phyloP scores from a whole-genome alignment of 2,329 filamentous ascomycete genomes.

The Fusarium tuaranense region DNA sequence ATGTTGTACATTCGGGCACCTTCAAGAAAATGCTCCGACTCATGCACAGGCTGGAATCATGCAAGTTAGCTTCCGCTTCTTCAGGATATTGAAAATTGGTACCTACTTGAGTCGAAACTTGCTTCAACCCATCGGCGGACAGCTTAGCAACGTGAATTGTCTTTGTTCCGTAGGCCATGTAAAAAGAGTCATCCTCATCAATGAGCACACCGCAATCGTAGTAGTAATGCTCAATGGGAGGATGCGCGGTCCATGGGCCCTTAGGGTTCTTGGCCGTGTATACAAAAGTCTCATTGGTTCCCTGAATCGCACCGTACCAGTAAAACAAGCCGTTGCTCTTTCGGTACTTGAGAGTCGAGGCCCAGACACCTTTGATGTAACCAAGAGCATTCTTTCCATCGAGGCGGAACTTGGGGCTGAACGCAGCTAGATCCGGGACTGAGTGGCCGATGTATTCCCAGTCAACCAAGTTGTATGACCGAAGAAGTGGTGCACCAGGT shows the following conservation, averaged over 20 bases:
- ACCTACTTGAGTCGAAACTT: slow-evolving; percentile 59
- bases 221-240: slow-evolving; percentile 63
- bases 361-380: slow-evolving; percentile 68
- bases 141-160: slow-evolving; percentile 64
- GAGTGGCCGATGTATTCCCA: slow-evolving; percentile 61
- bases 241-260: slow-evolving; percentile 56
- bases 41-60: not conserved
- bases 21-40: slow-evolving; percentile 52
- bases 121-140: slow-evolving; percentile 57
- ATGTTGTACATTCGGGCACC: slow-evolving; percentile 67
- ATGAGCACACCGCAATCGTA: slow-evolving; percentile 69
- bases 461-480: slow-evolving; percentile 66
- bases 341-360: slow-evolving; percentile 49
- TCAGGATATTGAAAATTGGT: accelerated
- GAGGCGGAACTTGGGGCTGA: slow-evolving; percentile 45
- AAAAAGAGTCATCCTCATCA: slow-evolving; percentile 67
- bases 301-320: slow-evolving; percentile 58
- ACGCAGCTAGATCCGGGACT: slow-evolving; percentile 42
- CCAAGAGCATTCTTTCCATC: slow-evolving; percentile 52
- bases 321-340: slow-evolving; percentile 29
- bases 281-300: slow-evolving; percentile 60
- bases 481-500: slow-evolving; percentile 66
- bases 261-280: slow-evolving; percentile 59
- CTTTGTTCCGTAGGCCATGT: slow-evolving; percentile 66
- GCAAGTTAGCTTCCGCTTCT: not conserved